Evolutionary conservation across 768 basidiomycete species (phyloP).

Genomic region (Trametopsis cervina): DNA sequence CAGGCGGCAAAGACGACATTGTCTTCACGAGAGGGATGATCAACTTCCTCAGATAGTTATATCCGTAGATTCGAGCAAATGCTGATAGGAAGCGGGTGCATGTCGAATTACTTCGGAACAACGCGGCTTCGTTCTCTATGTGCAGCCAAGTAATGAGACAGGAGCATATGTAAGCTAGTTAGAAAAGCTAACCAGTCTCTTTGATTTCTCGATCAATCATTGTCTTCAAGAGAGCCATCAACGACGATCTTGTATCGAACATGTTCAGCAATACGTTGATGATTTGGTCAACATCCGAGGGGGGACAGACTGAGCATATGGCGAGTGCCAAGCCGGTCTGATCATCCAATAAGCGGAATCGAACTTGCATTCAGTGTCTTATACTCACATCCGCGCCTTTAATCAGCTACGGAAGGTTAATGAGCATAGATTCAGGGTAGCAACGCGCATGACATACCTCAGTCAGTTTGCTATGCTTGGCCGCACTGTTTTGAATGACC

Average conservation of each 20-base stretch:
- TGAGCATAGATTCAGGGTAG: background rate
- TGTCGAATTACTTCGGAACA: constrained; percentile 86
- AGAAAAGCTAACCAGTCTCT: constrained; percentile 57
- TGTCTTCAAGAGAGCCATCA: constrained; percentile 70
- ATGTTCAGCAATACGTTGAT: constrained; percentile 80
- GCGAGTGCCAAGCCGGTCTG: constrained; percentile 78
- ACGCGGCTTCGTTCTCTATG: constrained; percentile 69
- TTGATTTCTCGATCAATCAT: constrained; percentile 84
- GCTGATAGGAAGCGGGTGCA: constrained; percentile 82
- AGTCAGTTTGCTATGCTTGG: constrained; percentile 25
- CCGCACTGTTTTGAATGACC: constrained; percentile 29
- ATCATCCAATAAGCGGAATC: background rate
- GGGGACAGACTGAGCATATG: constrained; percentile 81
- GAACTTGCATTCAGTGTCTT: background rate
- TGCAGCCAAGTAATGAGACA: background rate
- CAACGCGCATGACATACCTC: constrained; percentile 22
- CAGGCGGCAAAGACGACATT: constrained; percentile 66
- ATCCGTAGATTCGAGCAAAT: constrained; percentile 87
- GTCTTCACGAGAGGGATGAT: constrained; percentile 71
- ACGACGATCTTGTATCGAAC: constrained; percentile 69
- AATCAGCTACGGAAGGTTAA: constrained; percentile 45
- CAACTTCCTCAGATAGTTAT: constrained; percentile 80
- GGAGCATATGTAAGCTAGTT: no score
- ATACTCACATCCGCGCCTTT: constrained; percentile 62
- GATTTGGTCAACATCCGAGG: constrained; percentile 75